Evolutionary conservation across 805 yeast genomes (phyloP).

Genomic region (Candida ipomoeae): DNA sequence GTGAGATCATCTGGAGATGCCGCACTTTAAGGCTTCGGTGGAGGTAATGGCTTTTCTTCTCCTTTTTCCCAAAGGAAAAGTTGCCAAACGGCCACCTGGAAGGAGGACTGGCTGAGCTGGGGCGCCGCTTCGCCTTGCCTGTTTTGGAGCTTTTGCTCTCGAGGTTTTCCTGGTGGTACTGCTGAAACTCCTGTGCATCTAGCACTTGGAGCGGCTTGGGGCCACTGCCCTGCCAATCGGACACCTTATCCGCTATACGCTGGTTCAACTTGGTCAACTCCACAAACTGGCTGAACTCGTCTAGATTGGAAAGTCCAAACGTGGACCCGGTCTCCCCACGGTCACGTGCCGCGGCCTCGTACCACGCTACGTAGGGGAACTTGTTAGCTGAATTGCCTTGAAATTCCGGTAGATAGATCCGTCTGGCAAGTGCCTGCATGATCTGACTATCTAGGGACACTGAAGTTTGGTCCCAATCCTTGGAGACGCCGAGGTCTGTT

Average conservation of each 20-base stretch:
- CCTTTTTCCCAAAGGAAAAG: not conserved
- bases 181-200: constrained; percentile 9
- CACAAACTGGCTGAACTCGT: constrained; percentile 33
- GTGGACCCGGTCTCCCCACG: constrained; percentile 8
- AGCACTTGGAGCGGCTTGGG: constrained; percentile 10
- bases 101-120: not conserved
- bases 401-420: not conserved
- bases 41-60: constrained; percentile 19
- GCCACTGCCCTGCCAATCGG: constrained; percentile 1
- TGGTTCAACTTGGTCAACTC: constrained; percentile 35
- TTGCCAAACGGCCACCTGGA: not conserved
- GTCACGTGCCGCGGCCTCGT: constrained; percentile 8
- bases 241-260: constrained; percentile 21
- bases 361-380: constrained; percentile 12
- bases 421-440: not conserved
- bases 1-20: constrained; percentile 72
- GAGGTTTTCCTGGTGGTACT: constrained; percentile 6
- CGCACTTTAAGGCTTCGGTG: constrained; percentile 60
- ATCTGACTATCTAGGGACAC: not conserved
- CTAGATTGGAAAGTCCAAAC: constrained; percentile 28
- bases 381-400: constrained; percentile 1
- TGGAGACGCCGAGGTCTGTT: not conserved
- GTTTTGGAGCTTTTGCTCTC: not conserved
- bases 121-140: not conserved
- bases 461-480: not conserved